A percentile compares a stretch with the other conserved stretches of the same genome.
phyloP scores from a whole-genome alignment of 2,329 filamentous ascomycete species.

The Penicillium sp. region DNA sequence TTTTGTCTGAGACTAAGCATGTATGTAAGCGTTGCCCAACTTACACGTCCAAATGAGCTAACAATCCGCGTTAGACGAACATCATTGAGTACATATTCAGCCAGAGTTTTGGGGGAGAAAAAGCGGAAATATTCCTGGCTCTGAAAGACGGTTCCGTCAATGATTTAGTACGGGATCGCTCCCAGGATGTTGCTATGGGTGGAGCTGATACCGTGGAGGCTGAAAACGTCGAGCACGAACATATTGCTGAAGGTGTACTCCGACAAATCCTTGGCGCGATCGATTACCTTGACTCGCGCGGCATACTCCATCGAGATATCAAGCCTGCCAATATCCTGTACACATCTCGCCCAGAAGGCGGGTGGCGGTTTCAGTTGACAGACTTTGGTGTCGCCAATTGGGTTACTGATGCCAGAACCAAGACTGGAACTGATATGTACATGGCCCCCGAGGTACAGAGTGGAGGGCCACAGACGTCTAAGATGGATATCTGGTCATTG shows the following conservation, averaged over 20 bases:
- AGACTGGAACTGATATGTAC: no score
- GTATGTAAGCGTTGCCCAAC: no score
- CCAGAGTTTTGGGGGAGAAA: slow-evolving; percentile 12
- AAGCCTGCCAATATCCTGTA: slow-evolving; percentile 19
- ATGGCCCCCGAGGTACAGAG: slow-evolving; percentile 19
- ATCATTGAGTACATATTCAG: slow-evolving; percentile 18
- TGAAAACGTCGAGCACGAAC: no score
- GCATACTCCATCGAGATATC: slow-evolving; percentile 17
- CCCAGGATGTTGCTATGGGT: no score
- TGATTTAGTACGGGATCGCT: slow-evolving; percentile 22
- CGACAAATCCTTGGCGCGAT: slow-evolving; percentile 7
- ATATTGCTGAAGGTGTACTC: slow-evolving; percentile 17
- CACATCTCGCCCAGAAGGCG: neutral
- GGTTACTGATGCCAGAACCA: no score
- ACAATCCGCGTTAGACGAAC: slow-evolving; percentile 14
- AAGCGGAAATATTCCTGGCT: slow-evolving; percentile 17
- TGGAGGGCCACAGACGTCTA: slow-evolving; percentile 15
- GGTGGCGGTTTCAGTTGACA: slow-evolving; percentile 18
- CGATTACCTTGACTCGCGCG: slow-evolving; percentile 5
- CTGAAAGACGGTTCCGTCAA: slow-evolving; percentile 16
- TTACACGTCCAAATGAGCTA: no score
- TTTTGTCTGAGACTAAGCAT: no score
- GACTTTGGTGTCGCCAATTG: slow-evolving; percentile 16
- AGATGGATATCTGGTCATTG: slow-evolving; percentile 25
- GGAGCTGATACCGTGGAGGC: no score